phyloP scores from a whole-genome alignment of 2,329 filamentous ascomycete species.

The Fusarium secorum region DNA sequence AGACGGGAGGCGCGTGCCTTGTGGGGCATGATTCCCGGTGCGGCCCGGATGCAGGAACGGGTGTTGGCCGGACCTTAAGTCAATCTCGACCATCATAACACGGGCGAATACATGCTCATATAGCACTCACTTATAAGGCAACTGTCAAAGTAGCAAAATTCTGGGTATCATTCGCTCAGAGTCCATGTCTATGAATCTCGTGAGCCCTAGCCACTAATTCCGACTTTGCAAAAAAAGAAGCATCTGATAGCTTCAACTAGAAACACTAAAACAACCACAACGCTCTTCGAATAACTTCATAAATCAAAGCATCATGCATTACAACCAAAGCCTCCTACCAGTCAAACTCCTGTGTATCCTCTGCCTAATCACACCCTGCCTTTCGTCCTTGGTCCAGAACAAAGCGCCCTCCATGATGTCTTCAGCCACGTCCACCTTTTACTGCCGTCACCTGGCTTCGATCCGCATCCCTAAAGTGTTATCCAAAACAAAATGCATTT shows the following conservation, averaged over 20 bases:
- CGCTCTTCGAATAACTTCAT: constrained; percentile 18
- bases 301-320: constrained; percentile 25
- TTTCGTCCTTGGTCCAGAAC: constrained; percentile 6
- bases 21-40: constrained; percentile 35
- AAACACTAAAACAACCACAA: constrained; percentile 7
- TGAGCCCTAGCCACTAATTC: constrained; percentile 23
- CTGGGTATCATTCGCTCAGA: constrained; percentile 43
- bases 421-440: constrained; percentile 26
- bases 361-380: constrained; percentile 1
- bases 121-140: not conserved
- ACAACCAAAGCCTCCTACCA: constrained; percentile 18
- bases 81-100: not conserved
- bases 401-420: constrained; percentile 17
- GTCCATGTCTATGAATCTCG: constrained; percentile 31
- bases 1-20: constrained; percentile 17
- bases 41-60: constrained; percentile 37
- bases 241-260: constrained; percentile 24
- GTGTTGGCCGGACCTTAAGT: not conserved
- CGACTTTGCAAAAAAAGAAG: constrained; percentile 21
- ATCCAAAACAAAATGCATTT: constrained; percentile 26
- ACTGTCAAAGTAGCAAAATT: constrained; percentile 27
- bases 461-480: constrained; percentile 1
- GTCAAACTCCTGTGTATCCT: constrained; percentile 23
- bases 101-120: not conserved
- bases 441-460: not conserved